phyloP scores from a whole-genome alignment of 192 early-diverging fungal species.

The Irineochytrium annulatum region DNA sequence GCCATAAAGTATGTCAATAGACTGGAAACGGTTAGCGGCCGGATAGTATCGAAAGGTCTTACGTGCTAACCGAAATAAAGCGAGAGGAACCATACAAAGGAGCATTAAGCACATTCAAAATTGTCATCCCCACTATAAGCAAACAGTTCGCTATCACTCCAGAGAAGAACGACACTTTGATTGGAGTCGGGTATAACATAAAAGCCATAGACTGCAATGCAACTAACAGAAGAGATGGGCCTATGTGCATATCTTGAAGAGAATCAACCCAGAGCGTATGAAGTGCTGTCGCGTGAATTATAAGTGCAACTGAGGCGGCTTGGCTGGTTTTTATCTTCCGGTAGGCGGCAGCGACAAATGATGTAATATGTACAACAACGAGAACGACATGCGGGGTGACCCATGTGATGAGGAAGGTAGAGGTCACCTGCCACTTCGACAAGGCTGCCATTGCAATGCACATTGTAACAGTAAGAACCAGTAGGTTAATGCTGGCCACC shows the following conservation, averaged over 20 bases:
- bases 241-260: neutral
- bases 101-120: too few relatives aligned
- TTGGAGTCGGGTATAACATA: neutral
- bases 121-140: neutral
- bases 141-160: neutral
- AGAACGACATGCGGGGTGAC: neutral
- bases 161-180: neutral
- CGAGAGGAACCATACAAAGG: too few relatives aligned
- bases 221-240: neutral
- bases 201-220: neutral
- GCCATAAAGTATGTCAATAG: neutral
- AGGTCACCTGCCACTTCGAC: neutral
- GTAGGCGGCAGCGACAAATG: neutral
- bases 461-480: too few relatives aligned
- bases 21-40: too few relatives aligned
- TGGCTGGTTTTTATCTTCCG: neutral
- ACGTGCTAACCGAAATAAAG: neutral
- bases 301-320: neutral
- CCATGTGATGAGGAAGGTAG: neutral
- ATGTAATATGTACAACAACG: neutral
- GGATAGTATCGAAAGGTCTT: too few relatives aligned
- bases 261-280: neutral
- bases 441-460: too few relatives aligned
- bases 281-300: neutral
- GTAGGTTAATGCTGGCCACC: too few relatives aligned